A percentile compares a stretch with the other conserved stretches of the same genome.
Conservation (phyloP, 169 alveolate genomes). For the Plasmodium fragile region DNA sequence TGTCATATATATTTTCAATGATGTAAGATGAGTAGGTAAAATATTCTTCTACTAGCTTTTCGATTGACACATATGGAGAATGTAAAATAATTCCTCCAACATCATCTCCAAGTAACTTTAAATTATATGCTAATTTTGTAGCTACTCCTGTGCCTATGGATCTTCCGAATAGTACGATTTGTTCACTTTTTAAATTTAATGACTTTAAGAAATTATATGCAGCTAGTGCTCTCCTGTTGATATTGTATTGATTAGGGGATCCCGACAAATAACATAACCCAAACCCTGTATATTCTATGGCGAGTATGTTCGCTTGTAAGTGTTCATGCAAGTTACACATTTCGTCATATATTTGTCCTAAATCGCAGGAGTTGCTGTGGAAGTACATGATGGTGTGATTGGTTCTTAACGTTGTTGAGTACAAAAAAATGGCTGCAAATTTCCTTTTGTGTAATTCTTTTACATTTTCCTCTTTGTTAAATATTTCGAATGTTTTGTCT, state of each 20-base stretch:
- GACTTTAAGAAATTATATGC: slow-evolving; percentile 86
- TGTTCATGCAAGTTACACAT: slow-evolving; percentile 78
- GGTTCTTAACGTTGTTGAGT: slow-evolving; percentile 25
- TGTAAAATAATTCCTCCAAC: slow-evolving; percentile 90
- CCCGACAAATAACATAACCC: slow-evolving; percentile 80
- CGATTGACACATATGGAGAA: slow-evolving; percentile 89
- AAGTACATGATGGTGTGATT: slow-evolving; percentile 67
- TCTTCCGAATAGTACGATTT: slow-evolving; percentile 87
- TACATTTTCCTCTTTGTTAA: slow-evolving; percentile 63
- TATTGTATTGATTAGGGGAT: slow-evolving; percentile 79
- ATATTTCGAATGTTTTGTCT: slow-evolving; percentile 47
- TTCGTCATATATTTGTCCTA: slow-evolving; percentile 89
- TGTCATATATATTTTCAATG: slow-evolving; percentile 71
- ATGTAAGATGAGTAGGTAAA: slow-evolving; percentile 50
- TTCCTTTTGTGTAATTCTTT: slow-evolving; percentile 51
- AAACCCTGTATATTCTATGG: slow-evolving; percentile 89
- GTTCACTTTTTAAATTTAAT: slow-evolving; percentile 82
- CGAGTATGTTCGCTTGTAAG: slow-evolving; percentile 82
- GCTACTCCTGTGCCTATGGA: slow-evolving; percentile 92
- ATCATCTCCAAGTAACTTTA: slow-evolving; percentile 77
- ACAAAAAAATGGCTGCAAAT: slow-evolving; percentile 61
- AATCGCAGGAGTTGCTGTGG: slow-evolving; percentile 88
- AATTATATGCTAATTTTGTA: slow-evolving; percentile 83
- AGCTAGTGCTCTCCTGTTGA: slow-evolving; percentile 86
- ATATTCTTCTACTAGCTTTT: slow-evolving; percentile 85